Base-by-base conservation (phyloP, 805 yeast genomes). In the Candida methanosorbosa region DNA sequence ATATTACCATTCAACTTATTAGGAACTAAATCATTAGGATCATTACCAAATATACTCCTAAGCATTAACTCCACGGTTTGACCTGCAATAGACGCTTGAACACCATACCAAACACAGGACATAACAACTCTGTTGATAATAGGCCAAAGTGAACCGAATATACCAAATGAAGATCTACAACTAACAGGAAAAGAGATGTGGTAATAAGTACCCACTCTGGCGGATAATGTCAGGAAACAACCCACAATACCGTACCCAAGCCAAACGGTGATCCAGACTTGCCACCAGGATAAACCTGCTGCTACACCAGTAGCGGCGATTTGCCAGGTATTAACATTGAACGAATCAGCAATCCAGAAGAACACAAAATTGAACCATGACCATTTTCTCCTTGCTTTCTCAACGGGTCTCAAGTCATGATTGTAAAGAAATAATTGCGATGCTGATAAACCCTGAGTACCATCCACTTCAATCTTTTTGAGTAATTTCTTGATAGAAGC, bases 241-340 rank as follows among this genome's bases (percentile, higher is more conserved):
- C 82, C 90, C 41, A 83, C 75, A 31, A 82, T 57, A 14, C 66
- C 50, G 55, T 86, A 86, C 4, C 95, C 95, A 14, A 86, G 42
- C 92, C 94, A 84, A 18, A 86, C 92, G 2, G 90, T 73, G 26
- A 85, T 60, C 94, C 95, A 86, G 9, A 82, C 77, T 51, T 78
- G 87, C 94, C 94, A 86, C 94, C 95, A 85, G 15, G 79, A 72
- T 57, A 86, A 61, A 9, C 92, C 92, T 17, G 77, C 74, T 36
- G 67, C 64, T 37, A 81, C 79, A 47, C 94, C 94, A 0, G 94
- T 81, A 9, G 90, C 78, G 3, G 94, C 94, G 46, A 86, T 84
- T 63, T 82, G 87, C 87, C 92, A 85, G 4, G 95, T 83, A 56
- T 83, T 85, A 53, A 86, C 76, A 59, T 86, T 86, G 63, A 86